Conservation (phyloP, 805 yeast species). For the Alloascoidea hylecoeti region DNA sequence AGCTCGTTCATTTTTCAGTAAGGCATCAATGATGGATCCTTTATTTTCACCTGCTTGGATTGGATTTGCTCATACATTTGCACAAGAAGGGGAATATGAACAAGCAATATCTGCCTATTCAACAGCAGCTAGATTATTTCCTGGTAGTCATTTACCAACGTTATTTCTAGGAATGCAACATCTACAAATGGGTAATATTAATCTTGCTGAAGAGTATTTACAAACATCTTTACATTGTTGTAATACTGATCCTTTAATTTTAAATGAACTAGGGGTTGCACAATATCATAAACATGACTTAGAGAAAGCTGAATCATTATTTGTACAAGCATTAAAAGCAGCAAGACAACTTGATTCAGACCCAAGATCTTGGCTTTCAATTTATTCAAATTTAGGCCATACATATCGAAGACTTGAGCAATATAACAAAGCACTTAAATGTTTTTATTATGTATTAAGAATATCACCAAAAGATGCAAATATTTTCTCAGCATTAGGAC, state of each 20-base stretch:
- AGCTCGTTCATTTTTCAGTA: constrained; percentile 78
- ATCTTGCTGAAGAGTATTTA: constrained; percentile 78
- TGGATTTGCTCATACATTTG: constrained; percentile 96
- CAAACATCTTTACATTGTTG: constrained; percentile 64
- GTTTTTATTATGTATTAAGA: constrained; percentile 64
- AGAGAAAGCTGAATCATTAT: constrained; percentile 51
- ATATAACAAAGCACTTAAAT: constrained; percentile 51
- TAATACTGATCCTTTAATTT: constrained; percentile 70
- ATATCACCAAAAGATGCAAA: constrained; percentile 60
- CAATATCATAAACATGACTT: constrained; percentile 63
- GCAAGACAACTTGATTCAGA: constrained; percentile 62
- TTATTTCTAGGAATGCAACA: constrained; percentile 94
- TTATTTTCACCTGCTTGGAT: constrained; percentile 94
- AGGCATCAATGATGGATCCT: constrained; percentile 79
- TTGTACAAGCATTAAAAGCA: constrained; percentile 57
- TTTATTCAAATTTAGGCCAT: constrained; percentile 80
- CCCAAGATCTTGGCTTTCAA: constrained; percentile 71
- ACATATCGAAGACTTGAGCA: constrained; percentile 59
- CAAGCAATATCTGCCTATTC: constrained; percentile 97
- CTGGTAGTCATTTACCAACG: constrained; percentile 83
- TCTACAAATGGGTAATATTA: constrained; percentile 69
- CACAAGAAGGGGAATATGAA: constrained; percentile 97
- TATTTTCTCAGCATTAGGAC: constrained; percentile 72
- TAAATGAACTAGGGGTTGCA: constrained; percentile 92
- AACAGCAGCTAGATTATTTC: constrained; percentile 80